These are phyloP conservation scores for Escallonia herrerae DNA, from an alignment of 129 eudicot genomes.

Conservation along the genomic window DNA sequence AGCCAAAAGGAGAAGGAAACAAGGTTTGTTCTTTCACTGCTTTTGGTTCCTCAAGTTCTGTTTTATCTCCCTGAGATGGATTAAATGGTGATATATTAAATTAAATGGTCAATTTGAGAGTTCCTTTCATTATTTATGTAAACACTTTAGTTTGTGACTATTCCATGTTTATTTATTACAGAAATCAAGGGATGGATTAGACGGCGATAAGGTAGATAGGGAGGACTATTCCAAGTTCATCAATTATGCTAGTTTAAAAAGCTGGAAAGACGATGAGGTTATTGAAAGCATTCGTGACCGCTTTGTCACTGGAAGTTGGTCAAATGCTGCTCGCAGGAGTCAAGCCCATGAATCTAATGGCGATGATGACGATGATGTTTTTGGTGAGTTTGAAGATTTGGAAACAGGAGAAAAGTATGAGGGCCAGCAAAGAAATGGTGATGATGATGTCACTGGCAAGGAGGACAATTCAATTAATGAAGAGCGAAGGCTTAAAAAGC, in stretches of 20 bases:
- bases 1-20: slow-evolving; percentile 76
- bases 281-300: slow-evolving; percentile 78
- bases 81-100: no score
- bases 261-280: slow-evolving; percentile 52
- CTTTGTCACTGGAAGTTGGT: slow-evolving; percentile 94
- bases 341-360: slow-evolving; percentile 28
- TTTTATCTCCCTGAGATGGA: neutral
- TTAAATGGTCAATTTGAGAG: neutral
- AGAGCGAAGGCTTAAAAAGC: slow-evolving; percentile 76
- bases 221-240: slow-evolving; percentile 75
- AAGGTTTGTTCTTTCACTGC: slow-evolving; percentile 47
- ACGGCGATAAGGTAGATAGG: slow-evolving; percentile 33
- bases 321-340: slow-evolving; percentile 72
- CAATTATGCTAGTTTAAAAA: slow-evolving; percentile 26
- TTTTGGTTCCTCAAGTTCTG: neutral
- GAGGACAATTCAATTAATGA: slow-evolving; percentile 31
- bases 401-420: slow-evolving; percentile 69
- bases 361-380: slow-evolving; percentile 45
- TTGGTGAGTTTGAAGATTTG: slow-evolving; percentile 86
- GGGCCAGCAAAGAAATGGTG: slow-evolving; percentile 24
- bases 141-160: neutral
- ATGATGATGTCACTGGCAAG: slow-evolving; percentile 14
- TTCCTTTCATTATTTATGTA: neutral
- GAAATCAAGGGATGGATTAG: slow-evolving; percentile 36
- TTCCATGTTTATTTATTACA: slow-evolving; percentile 17